Conservation (phyloP, 78 protist genomes). For the Pigoraptor vietnamica region DNA sequence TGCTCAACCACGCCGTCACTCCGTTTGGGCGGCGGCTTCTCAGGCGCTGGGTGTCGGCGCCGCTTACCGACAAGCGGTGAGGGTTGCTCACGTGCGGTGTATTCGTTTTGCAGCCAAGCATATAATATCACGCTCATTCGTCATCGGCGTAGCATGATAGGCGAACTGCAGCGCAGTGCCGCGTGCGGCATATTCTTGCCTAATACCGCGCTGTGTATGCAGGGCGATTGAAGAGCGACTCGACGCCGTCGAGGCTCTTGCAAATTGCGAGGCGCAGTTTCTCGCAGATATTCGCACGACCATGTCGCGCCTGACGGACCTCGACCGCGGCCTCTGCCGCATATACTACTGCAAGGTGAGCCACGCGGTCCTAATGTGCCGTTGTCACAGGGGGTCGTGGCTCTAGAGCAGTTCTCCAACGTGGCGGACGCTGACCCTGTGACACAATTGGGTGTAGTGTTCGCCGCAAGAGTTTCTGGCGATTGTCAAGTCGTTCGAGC, state of each 20-base stretch:
- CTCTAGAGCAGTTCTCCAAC: too few relatives aligned
- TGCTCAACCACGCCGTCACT: conserved; percentile 11
- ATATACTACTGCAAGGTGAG: conserved; percentile 7
- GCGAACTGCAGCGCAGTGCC: too few relatives aligned
- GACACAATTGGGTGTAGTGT: not conserved
- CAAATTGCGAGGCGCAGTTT: not conserved
- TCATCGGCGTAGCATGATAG: too few relatives aligned
- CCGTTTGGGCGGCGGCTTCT: conserved; percentile 20
- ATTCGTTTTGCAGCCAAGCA: not conserved
- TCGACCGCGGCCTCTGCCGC: conserved; percentile 21
- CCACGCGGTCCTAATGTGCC: too few relatives aligned
- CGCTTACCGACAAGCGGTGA: not conserved
- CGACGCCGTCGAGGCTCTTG: not conserved
- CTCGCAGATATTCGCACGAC: not conserved
- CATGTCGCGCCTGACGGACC: conserved; percentile 3
- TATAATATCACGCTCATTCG: not conserved
- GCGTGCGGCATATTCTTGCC: too few relatives aligned
- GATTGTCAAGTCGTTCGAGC: not conserved
- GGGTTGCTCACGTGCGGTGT: not conserved
- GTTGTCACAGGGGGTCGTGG: too few relatives aligned
- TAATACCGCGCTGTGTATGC: too few relatives aligned
- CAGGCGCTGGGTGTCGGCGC: conserved; percentile 9
- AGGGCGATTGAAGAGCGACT: conserved; percentile 11
- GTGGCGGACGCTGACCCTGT: too few relatives aligned
- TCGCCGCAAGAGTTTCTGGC: not conserved